Evolutionary conservation across 192 early-diverging fungal genomes (phyloP), one percentile per base, ranked within the genome.

Genomic region (Gigaspora rosea): DNA sequence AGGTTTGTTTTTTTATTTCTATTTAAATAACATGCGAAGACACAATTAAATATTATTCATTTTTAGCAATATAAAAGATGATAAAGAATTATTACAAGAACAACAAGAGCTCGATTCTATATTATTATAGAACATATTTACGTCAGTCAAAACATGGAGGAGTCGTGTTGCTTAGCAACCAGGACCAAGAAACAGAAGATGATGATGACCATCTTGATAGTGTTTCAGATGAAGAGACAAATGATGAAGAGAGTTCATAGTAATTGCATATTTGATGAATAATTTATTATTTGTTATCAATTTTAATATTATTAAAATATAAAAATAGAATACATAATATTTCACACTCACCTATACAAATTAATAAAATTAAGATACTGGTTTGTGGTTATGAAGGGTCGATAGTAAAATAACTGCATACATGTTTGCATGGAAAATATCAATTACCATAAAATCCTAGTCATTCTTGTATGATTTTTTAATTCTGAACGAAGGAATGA

Each of bases 71-170:
- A 81, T 86, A 59, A 89, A 91, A 77, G 90, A 92, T 46, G 84
- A 88, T 52, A 88, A 90, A 70, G 90, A 95, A 61, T 12, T 86
- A 6, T 78, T 86, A 13, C 86, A 89, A 68, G 94, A 95, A 70
- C 82, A 90, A 71, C 92, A 94, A 70, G 93, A 94, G 68, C 80
- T 89, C 13, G 92, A 95, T 77, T 80, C 84, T 15, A 78, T 91
- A 67, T 83, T 98, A 75, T 82, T 78, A 16, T 78, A 85, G 95
- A 78, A 87, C 91, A 46, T 96, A 92, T 77, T 78, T 92, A 62
- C 80, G 97, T 18, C 91, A 94, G 33, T 68, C 48, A 5, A 46
- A 68, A 68, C 66, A 46, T 68, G 66, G 46, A n/a, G 47, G 48
- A 68, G 47, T 18, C 1, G n/a, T 8, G 5, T 36, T n/a, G 7